phyloP scores from a whole-genome alignment of 345 rosid species.

The Corchorus capsularis region DNA sequence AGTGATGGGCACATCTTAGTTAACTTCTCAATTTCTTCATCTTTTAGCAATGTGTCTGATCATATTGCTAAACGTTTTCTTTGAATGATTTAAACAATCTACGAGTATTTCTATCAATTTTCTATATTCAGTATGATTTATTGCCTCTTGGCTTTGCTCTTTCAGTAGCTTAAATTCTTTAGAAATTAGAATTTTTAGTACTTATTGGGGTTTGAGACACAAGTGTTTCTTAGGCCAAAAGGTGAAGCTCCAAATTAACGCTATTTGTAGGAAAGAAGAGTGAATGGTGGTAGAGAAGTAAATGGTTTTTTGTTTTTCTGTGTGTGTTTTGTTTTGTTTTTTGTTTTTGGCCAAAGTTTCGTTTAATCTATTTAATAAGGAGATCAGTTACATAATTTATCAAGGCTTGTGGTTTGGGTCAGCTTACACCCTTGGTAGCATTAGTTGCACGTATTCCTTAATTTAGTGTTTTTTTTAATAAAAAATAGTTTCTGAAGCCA shows the following conservation, averaged over 20 bases:
- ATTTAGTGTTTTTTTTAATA: neutral
- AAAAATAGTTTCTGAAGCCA: neutral
- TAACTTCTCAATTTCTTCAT: neutral
- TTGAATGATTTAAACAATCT: too few species aligned
- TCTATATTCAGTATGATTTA: too few species aligned
- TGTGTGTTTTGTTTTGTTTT: neutral
- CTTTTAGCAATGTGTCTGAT: neutral
- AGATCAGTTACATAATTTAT: neutral
- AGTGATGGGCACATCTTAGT: neutral
- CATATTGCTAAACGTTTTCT: neutral
- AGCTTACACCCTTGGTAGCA: neutral
- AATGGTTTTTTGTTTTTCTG: neutral
- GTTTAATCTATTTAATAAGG: neutral
- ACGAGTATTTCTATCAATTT: too few species aligned
- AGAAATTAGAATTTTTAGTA: too few species aligned
- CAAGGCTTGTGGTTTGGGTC: neutral
- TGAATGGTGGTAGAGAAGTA: neutral
- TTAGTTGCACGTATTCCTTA: neutral
- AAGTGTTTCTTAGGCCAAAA: too few species aligned
- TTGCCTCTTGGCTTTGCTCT: too few species aligned
- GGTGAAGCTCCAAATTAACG: too few species aligned
- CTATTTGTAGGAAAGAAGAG: neutral
- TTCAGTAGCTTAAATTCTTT: too few species aligned
- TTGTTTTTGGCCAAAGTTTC: neutral
- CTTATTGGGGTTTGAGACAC: too few species aligned